Conservation (phyloP, 805 yeast species). For the Lipomyces kockii region DNA sequence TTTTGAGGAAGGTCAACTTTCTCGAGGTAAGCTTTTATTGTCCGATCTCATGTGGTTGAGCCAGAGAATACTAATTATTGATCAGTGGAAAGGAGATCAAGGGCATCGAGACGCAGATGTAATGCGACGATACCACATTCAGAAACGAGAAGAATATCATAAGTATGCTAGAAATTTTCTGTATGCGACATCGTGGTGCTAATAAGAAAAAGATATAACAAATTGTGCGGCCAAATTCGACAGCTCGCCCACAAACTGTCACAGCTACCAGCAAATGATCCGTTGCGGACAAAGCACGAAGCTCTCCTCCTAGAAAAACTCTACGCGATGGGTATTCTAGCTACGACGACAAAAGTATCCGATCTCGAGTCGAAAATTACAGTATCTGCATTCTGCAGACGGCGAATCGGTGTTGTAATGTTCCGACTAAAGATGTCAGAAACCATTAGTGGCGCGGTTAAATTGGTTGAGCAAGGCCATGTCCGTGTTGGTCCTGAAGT, state of each 20-base stretch:
- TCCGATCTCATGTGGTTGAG: not conserved
- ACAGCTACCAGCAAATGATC: constrained; percentile 82
- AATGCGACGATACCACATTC: constrained; percentile 91
- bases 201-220: constrained; percentile 60
- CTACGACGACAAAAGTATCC: constrained; percentile 89
- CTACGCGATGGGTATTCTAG: constrained; percentile 82
- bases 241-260: constrained; percentile 86
- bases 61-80: not conserved
- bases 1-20: constrained; percentile 93
- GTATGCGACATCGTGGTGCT: not conserved
- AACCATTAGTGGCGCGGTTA: constrained; percentile 83
- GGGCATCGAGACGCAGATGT: constrained; percentile 96
- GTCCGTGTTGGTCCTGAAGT: constrained; percentile 96
- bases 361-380: constrained; percentile 90
- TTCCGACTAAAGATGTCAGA: constrained; percentile 93
- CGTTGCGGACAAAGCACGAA: constrained; percentile 86
- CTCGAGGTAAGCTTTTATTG: constrained; percentile 55
- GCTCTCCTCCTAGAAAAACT: constrained; percentile 84
- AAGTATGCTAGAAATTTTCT: constrained; percentile 47
- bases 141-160: constrained; percentile 93
- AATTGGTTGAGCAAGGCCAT: constrained; percentile 94
- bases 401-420: constrained; percentile 94
- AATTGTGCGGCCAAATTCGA: constrained; percentile 87
- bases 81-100: constrained; percentile 86
- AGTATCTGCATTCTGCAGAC: constrained; percentile 88